A percentile compares a stretch with the other conserved stretches of the same genome.
Conservation (phyloP, 768 basidiomycete genomes). For the Cyathus striatus region DNA sequence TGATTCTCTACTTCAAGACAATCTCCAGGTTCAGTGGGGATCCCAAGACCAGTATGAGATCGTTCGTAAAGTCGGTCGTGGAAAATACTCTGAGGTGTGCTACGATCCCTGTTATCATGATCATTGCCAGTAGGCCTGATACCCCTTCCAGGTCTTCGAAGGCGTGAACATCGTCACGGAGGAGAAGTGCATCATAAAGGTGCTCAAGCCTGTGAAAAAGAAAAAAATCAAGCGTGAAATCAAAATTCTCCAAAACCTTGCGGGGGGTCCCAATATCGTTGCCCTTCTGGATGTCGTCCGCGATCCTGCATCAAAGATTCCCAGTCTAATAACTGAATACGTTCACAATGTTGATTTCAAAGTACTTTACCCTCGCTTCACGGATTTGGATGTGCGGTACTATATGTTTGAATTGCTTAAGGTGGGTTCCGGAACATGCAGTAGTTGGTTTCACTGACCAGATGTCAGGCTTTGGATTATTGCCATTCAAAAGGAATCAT, state of each 20-base stretch:
- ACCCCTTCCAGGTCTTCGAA: slow-evolving; percentile 70
- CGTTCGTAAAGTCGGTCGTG: slow-evolving; percentile 91
- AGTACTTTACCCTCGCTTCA: slow-evolving; percentile 90
- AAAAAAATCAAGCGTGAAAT: slow-evolving; percentile 99
- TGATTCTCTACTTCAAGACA: slow-evolving; percentile 51
- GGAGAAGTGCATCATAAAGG: slow-evolving; percentile 97
- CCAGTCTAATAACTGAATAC: slow-evolving; percentile 95
- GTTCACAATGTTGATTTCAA: slow-evolving; percentile 99
- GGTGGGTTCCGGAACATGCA: slow-evolving; percentile 30
- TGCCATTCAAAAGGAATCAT: slow-evolving; percentile 99
- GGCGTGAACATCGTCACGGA: slow-evolving; percentile 88
- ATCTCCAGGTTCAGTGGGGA: slow-evolving; percentile 96
- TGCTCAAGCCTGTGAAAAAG: slow-evolving; percentile 98
- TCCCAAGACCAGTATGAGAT: slow-evolving; percentile 98
- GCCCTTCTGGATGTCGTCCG: slow-evolving; percentile 92
- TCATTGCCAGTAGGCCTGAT: slow-evolving; percentile 7
- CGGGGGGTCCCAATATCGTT: slow-evolving; percentile 93
- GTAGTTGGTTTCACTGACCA: slow-evolving; percentile 7
- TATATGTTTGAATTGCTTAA: slow-evolving; percentile 97
- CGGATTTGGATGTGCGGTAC: slow-evolving; percentile 91
- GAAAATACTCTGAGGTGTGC: slow-evolving; percentile 90
- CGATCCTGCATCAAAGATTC: slow-evolving; percentile 94
- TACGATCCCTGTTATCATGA: slow-evolving; percentile 3
- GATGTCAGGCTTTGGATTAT: slow-evolving; percentile 80
- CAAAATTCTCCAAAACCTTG: slow-evolving; percentile 95